Base-by-base conservation (phyloP, 2,329 filamentous ascomycete genomes). In the Pseudonectria foliicola region DNA sequence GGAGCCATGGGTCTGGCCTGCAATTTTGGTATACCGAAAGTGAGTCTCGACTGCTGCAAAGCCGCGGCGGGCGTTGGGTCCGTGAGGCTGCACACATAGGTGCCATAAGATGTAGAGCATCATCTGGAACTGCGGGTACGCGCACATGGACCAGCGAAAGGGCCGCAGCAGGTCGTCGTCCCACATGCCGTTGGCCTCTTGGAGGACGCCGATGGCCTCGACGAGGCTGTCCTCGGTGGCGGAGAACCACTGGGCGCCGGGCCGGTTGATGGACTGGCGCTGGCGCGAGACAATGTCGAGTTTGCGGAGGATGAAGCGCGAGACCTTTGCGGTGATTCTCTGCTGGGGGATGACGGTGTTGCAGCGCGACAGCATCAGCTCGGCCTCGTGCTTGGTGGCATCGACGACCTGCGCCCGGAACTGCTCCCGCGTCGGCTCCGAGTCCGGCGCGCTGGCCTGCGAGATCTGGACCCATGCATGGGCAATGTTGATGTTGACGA, bases 401-500 rank as follows among this genome's bases (percentile, higher is more conserved):
- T 58, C 53, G 28, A 71, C 61, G 33, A 65, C 57, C 13, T 64
- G 52, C 3, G 56, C 61, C 16, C 66, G 66, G 11, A 56, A 53
- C 13, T 59, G 57, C 21, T 59, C 55, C 1, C 39, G 34, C 1
- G 39, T 39, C 0, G 37, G 23, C 3, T 23, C 39, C 2, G 37
- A 32, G 3, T 41, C 28, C 0, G 49, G 40, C 2, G 38, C 43
- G 1, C 42, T 45, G 26, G 56, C 38, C 2, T 54, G 39, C 2
- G 45, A 40, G 3, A 57, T 36, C 1, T 39, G 46, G 10, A 45
- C 45, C 38, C 52, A 51, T 2, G 43, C 46, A 12, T 45, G 42
- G 1, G 66, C 61, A 1, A 73, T 63, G 31, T 76, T 68, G 42
- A 70, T 71, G 5, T 66, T 64, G n/a, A 75, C 64, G 3, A 79